phyloP scores from a whole-genome alignment of 306 rosid species.

The Cucurbita moschata region DNA sequence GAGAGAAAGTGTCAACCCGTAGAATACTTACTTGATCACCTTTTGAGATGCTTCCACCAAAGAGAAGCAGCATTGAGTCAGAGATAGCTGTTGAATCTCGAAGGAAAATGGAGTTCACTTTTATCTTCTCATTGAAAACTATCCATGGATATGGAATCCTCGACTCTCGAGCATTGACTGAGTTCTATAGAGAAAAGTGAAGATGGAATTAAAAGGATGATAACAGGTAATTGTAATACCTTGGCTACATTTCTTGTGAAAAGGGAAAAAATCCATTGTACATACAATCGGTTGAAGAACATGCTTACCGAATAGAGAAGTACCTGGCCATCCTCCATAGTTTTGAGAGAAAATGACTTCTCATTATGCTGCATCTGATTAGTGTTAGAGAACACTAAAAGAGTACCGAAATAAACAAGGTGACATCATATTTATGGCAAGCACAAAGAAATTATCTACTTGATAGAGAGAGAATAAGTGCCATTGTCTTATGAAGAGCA shows the following conservation, averaged over 20 bases:
- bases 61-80: constrained; percentile 72
- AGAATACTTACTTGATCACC: constrained; percentile 52
- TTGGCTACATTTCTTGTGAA: not conserved
- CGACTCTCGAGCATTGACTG: constrained; percentile 82
- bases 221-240: not conserved
- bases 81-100: constrained; percentile 91
- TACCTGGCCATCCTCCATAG: constrained; percentile 99
- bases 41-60: constrained; percentile 70
- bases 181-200: constrained; percentile 42
- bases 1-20: not conserved
- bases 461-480: not conserved
- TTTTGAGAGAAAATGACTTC: constrained; percentile 75
- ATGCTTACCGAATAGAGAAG: constrained; percentile 67
- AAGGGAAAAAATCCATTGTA: not conserved
- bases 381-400: constrained; percentile 10
- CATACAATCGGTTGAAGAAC: constrained; percentile 1
- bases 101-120: constrained; percentile 91
- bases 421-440: not conserved
- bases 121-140: constrained; percentile 87
- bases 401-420: not conserved
- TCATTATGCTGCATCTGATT: constrained; percentile 61
- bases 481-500: not conserved
- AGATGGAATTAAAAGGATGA: constrained; percentile 8
- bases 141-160: constrained; percentile 93
- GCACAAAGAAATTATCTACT: not conserved